Evolutionary conservation across 345 rosid genomes (phyloP), one percentile per base, ranked within the genome.

Genomic region (Sonneratia caseolaris): DNA sequence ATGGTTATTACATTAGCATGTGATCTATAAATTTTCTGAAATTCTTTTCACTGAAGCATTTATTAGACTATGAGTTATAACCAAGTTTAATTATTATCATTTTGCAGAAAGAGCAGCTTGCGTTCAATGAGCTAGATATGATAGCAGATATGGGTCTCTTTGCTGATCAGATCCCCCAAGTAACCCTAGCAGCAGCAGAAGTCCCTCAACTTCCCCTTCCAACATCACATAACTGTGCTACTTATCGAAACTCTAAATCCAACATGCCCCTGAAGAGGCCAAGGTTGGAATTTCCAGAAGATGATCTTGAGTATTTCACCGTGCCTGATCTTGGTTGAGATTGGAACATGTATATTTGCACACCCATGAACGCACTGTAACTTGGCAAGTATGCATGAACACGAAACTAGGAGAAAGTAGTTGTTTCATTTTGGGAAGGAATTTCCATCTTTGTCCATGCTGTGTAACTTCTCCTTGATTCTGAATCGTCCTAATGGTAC

Each of bases 241-340:
- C 93, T 12, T 76, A 70, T 80, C 82, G 85, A 76, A 81, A 88
- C 1, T 45, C 82, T 70, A 91, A 87, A 70, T 80, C 81, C 45
- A 89, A 88, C 79, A 79, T 81, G 81, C 82, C 96, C 3, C 40
- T 80, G 70, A 93, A 93, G 95, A 93, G 88, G 78, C 91, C 96
- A 9, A 86, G 97, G 79, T 72, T 86, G 18, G 94, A 86, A 74
- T 64, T 81, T 59, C 66, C 76, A 7, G 91, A 87, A 0, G 90
- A 89, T 3, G 97, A 88, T 0, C 92, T 86, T 0, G 98, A 92
- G 79, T 81, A 71, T 80, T 93, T 86, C 81, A 88, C 87, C 1
- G 98, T 93, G 68, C 98, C 98, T 10, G 91, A 93, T 78, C 91
- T 93, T 27, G 95, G 98, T 24, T 90, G 76, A 87, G n/a, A 24